Evolutionary conservation across 2,329 filamentous ascomycete genomes (phyloP).

Genomic region (Cladosporium sp.): DNA sequence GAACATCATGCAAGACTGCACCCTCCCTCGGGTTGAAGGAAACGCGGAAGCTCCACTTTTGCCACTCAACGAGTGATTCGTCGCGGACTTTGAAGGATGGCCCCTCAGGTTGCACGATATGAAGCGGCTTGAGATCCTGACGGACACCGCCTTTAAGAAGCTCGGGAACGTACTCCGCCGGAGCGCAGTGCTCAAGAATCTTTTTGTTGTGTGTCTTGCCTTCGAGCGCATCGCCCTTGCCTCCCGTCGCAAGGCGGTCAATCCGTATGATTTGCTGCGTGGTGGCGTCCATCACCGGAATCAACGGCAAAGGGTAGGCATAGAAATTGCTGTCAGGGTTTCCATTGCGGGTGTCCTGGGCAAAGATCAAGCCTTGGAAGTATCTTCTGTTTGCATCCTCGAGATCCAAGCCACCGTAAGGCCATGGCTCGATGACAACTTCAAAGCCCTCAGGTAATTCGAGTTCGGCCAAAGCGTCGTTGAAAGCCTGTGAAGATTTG

Average conservation of each 20-base stretch:
- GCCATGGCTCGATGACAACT: constrained; percentile 30
- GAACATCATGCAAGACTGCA: constrained; percentile 62
- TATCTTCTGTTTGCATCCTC: constrained; percentile 25
- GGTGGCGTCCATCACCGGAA: constrained; percentile 28
- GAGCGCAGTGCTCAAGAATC: constrained; percentile 45
- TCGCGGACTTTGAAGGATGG: constrained; percentile 55
- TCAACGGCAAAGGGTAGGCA: constrained; percentile 28
- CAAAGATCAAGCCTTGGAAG: constrained; percentile 31
- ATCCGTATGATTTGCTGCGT: constrained; percentile 28
- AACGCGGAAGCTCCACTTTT: constrained; percentile 57
- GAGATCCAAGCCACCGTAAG: constrained; percentile 27
- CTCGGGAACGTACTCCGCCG: constrained; percentile 46
- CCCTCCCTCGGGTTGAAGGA: constrained; percentile 67
- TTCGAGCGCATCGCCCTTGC: constrained; percentile 27
- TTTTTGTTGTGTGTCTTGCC: constrained; percentile 35
- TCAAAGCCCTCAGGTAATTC: constrained; percentile 47
- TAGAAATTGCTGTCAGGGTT: constrained; percentile 44
- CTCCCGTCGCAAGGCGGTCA: constrained; percentile 28
- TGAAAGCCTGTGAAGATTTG: constrained; percentile 43
- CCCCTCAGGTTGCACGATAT: constrained; percentile 65
- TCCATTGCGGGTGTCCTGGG: constrained; percentile 33
- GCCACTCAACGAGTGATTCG: constrained; percentile 49
- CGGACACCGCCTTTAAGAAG: constrained; percentile 32
- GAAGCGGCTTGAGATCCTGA: constrained; percentile 57
- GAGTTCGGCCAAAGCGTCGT: constrained; percentile 52